phyloP scores from a whole-genome alignment of 148 eudicot species.

The Rhododendron henanense region DNA sequence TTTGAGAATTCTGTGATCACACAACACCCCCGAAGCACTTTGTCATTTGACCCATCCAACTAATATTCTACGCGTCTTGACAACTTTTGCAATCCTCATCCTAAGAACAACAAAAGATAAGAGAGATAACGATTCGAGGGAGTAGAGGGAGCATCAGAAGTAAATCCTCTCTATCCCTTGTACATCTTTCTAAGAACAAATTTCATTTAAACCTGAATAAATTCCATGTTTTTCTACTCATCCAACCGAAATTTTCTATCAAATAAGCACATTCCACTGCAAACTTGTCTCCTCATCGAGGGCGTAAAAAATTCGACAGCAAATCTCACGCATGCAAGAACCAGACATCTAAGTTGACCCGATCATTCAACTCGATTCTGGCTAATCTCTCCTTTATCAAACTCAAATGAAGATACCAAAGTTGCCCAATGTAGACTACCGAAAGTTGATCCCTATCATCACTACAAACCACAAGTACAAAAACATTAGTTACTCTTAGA shows the following conservation, averaged over 20 bases:
- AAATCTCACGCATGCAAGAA: not conserved
- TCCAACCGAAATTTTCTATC: not conserved
- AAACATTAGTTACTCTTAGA: not conserved
- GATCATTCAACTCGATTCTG: not conserved
- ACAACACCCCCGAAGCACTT: too few species aligned
- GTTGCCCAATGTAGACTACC: not conserved
- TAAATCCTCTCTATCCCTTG: not conserved
- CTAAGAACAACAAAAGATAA: too few species aligned
- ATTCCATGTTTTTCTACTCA: not conserved
- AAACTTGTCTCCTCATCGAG: not conserved
- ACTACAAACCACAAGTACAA: not conserved
- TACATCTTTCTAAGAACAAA: not conserved
- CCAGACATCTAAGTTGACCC: not conserved
- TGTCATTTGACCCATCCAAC: too few species aligned
- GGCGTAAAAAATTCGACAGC: not conserved
- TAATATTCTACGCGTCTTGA: too few species aligned
- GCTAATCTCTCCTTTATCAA: not conserved
- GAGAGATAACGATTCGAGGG: too few species aligned
- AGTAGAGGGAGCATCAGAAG: too few species aligned
- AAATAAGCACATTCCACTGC: not conserved
- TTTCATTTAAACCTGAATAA: not conserved
- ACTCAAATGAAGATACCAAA: not conserved
- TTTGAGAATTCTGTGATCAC: too few species aligned
- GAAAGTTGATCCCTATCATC: not conserved
- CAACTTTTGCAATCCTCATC: too few species aligned